These are phyloP conservation scores for Lentinula sp. DNA, from an alignment of 768 basidiomycete genomes.

Conservation along the genomic window DNA sequence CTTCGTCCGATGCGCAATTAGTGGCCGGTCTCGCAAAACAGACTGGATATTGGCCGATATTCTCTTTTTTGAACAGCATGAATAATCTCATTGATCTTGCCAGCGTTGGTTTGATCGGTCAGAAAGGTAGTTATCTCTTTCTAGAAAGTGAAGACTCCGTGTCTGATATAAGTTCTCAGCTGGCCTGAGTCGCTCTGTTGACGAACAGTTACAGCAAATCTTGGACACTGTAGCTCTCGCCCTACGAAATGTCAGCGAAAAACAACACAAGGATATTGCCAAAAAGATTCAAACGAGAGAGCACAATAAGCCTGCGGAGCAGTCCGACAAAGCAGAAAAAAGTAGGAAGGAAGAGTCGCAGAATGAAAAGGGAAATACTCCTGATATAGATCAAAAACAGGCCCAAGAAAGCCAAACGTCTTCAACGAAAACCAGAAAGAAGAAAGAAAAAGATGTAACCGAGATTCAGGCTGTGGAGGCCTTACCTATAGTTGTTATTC, in stretches of 20 bases:
- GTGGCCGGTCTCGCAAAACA: conserved; percentile 67
- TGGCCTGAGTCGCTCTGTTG: conserved; percentile 72
- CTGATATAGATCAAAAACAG: conserved; percentile 79
- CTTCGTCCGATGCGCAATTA: conserved; percentile 62
- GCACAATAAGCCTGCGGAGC: conserved; percentile 11
- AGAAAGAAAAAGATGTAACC: conserved; percentile 24
- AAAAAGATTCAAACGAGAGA: conserved; percentile 30
- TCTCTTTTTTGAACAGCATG: conserved; percentile 45
- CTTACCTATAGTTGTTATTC: conserved; percentile 83
- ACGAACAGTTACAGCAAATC: conserved; percentile 80
- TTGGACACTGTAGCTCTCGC: conserved; percentile 72
- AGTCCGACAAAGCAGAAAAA: conserved; percentile 15
- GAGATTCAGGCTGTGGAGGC: conserved; percentile 49
- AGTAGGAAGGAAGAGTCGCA: conserved; percentile 26
- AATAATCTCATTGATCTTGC: conserved; percentile 15
- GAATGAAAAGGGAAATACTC: conserved; percentile 38
- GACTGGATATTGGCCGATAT: conserved; percentile 87
- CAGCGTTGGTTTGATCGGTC: conserved; percentile 81
- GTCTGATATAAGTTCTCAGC: conserved; percentile 36
- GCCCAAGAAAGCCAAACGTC: conserved; percentile 41
- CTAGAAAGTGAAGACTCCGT: background rate
- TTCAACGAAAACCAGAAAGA: background rate
- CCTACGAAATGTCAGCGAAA: conserved; percentile 55
- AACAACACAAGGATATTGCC: conserved; percentile 39
- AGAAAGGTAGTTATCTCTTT: conserved; percentile 55